phyloP scores from a whole-genome alignment of 306 rosid genomes.

The Cucumis hystrix region DNA sequence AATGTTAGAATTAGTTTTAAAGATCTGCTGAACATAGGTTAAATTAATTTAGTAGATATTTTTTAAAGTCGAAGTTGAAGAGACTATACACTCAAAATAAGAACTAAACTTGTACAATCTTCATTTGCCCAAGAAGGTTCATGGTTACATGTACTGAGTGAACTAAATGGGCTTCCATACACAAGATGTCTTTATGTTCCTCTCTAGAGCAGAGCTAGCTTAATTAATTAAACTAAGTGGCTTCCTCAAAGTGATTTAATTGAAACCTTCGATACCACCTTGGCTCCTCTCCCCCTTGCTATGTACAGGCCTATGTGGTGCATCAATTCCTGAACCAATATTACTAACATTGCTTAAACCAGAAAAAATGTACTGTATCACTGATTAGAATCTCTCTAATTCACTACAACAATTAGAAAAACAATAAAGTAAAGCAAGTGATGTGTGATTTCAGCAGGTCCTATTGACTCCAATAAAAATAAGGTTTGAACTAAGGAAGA shows the following conservation, averaged over 20 bases:
- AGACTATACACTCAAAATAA: too few species aligned
- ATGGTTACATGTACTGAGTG: too few species aligned
- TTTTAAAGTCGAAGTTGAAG: too few species aligned
- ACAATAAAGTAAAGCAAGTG: not conserved
- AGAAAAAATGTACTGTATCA: too few species aligned
- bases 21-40: too few species aligned
- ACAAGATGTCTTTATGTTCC: not conserved
- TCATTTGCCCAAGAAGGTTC: too few species aligned
- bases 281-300: slow-evolving; percentile 78
- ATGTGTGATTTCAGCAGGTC: not conserved
- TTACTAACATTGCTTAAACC: too few species aligned
- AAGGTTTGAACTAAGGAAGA: not conserved
- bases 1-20: too few species aligned
- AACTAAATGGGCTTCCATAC: not conserved
- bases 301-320: slow-evolving; percentile 85
- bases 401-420: too few species aligned
- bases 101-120: too few species aligned
- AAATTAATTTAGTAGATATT: too few species aligned
- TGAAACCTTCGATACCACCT: slow-evolving; percentile 63
- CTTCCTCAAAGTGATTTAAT: slow-evolving; percentile 14
- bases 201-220: not conserved
- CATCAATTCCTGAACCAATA: slow-evolving; percentile 44
- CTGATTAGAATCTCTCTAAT: too few species aligned
- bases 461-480: not conserved
- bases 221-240: not conserved